These are phyloP conservation scores for Eucalyptus caleyi DNA, from an alignment of 345 rosid genomes.

Conservation along the genomic window DNA sequence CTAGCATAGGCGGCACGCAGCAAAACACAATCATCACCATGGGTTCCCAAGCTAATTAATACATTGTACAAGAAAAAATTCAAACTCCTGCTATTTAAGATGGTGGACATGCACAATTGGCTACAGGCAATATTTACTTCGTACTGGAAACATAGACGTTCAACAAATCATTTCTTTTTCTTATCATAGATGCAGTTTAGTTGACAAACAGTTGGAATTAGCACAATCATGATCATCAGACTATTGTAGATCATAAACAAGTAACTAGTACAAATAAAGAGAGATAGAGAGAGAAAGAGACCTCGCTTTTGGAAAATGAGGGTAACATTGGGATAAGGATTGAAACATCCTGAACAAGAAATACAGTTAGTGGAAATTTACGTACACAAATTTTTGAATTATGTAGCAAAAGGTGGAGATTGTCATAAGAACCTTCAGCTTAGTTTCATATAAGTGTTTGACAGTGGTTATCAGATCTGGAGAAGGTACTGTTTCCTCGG, in stretches of 20 bases:
- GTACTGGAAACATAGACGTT: background rate
- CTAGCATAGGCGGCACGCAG: background rate
- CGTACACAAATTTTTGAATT: background rate
- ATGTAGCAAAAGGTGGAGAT: background rate
- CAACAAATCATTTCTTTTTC: background rate
- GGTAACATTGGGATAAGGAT: slow-evolving; percentile 91
- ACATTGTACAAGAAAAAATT: background rate
- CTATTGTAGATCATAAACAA: background rate
- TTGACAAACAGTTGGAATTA: background rate
- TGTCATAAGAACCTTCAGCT: slow-evolving; percentile 54
- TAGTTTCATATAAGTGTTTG: slow-evolving; percentile 86
- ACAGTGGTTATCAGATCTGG: slow-evolving; percentile 70
- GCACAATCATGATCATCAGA: background rate
- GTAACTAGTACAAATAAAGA: background rate
- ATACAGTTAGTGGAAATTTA: background rate
- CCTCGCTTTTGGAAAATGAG: slow-evolving; percentile 92
- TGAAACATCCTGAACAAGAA: slow-evolving; percentile 74
- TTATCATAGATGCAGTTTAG: background rate
- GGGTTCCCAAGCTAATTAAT: background rate
- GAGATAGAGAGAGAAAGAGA: slow-evolving; percentile 8
- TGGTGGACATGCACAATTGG: background rate
- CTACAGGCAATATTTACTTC: background rate
- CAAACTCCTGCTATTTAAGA: background rate
- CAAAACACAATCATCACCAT: background rate
- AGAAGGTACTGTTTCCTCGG: slow-evolving; percentile 74